phyloP scores from a whole-genome alignment of 352 stramenopile species.

The Globisporangium apiculatum region DNA sequence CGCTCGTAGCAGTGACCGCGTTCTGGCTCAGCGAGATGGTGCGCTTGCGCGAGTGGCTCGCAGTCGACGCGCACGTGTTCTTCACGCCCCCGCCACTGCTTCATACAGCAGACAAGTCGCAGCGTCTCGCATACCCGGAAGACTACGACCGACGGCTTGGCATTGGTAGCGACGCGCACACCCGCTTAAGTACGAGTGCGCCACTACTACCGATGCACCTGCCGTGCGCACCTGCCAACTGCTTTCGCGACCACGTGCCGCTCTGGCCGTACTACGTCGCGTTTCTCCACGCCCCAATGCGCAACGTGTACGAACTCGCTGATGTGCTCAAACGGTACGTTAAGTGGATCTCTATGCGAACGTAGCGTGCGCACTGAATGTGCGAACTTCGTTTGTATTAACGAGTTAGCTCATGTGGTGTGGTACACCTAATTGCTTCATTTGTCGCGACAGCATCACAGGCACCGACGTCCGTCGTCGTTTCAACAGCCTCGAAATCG shows the following conservation, averaged over 20 bases:
- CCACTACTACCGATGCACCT: slow-evolving; percentile 17
- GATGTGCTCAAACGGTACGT: slow-evolving; percentile 36
- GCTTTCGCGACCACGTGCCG: slow-evolving; percentile 31
- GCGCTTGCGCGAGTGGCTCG: slow-evolving; percentile 27
- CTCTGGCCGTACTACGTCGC: slow-evolving; percentile 66
- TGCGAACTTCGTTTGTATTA: slow-evolving; percentile 5
- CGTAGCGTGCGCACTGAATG: not conserved
- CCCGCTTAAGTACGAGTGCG: too few relatives aligned
- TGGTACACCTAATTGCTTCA: too few relatives aligned
- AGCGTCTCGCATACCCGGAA: slow-evolving; percentile 33
- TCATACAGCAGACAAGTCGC: not conserved
- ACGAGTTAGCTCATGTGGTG: not conserved
- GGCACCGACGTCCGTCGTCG: slow-evolving; percentile 16
- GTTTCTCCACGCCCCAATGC: slow-evolving; percentile 37
- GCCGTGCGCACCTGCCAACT: slow-evolving; percentile 35
- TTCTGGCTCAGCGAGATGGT: slow-evolving; percentile 53
- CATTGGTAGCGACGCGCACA: slow-evolving; percentile 3
- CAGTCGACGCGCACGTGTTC: slow-evolving; percentile 26
- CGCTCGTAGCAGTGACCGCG: slow-evolving; percentile 26
- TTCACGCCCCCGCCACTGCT: slow-evolving; percentile 30
- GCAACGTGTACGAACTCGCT: slow-evolving; percentile 23
- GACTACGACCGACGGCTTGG: not conserved
- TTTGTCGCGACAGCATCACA: slow-evolving; percentile 16
- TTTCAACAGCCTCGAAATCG: slow-evolving; percentile 33
- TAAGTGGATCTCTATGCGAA: too few relatives aligned